A percentile compares a stretch with the other conserved stretches of the same genome.
Evolutionary conservation across 1,139 yeast species (phyloP).

Genomic region (Meyerozyma athensensis): DNA sequence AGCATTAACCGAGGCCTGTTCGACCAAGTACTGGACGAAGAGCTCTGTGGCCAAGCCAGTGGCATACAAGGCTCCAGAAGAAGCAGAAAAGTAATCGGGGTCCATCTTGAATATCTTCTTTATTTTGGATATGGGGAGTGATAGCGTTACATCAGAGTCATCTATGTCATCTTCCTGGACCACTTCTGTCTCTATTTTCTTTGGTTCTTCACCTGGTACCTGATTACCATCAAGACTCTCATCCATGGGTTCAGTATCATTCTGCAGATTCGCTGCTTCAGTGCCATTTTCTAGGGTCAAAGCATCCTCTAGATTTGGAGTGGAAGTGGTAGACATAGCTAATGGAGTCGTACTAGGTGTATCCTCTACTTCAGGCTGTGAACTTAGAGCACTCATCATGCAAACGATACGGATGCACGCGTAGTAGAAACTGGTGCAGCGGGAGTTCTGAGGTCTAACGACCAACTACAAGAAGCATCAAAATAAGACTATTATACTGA

Average conservation of each 20-base stretch:
- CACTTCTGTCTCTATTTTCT: not conserved
- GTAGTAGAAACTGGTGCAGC: not conserved
- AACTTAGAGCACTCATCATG: slow-evolving; percentile 1
- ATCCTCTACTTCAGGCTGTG: slow-evolving; percentile 4
- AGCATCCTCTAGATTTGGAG: slow-evolving; percentile 8
- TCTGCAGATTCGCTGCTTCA: slow-evolving; percentile 3
- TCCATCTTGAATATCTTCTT: slow-evolving; percentile 83
- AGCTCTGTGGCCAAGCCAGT: slow-evolving; percentile 85
- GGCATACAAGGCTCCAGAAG: slow-evolving; percentile 77
- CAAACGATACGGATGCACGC: not conserved
- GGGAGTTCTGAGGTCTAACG: no score
- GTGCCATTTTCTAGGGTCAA: slow-evolving; percentile 4
- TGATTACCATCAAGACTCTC: slow-evolving; percentile 10
- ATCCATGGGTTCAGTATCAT: slow-evolving; percentile 1
- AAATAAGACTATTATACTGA: not conserved
- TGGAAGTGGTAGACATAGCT: slow-evolving; percentile 7
- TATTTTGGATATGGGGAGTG: slow-evolving; percentile 74
- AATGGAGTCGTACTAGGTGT: slow-evolving; percentile 9
- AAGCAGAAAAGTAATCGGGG: slow-evolving; percentile 72
- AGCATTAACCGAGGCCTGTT: slow-evolving; percentile 71
- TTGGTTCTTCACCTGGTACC: not conserved
- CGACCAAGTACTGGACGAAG: slow-evolving; percentile 74
- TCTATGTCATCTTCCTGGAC: slow-evolving; percentile 18
- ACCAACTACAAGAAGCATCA: not conserved
- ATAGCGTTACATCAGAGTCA: slow-evolving; percentile 19